Evolutionary conservation across 1,139 yeast genomes (phyloP).

Genomic region (Protomyces macrosporus): DNA sequence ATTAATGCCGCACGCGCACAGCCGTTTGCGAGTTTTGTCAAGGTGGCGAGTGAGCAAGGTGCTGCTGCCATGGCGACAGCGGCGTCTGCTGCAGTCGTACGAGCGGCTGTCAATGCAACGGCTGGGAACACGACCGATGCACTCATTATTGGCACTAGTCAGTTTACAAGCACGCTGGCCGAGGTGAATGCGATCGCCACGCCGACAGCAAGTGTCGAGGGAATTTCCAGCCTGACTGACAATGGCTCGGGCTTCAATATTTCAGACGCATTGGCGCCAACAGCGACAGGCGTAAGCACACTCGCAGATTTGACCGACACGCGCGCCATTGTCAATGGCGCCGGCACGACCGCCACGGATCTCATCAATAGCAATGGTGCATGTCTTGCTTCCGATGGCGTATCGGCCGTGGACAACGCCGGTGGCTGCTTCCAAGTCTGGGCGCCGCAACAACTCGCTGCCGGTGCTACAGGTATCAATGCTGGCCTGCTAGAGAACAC

Average conservation of each 20-base stretch:
- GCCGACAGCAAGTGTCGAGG: not conserved
- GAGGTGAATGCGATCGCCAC: not conserved
- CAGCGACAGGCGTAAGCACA: too few relatives aligned
- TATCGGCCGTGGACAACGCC: not conserved
- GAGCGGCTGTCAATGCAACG: not conserved
- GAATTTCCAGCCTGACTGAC: too few relatives aligned
- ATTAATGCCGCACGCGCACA: not conserved
- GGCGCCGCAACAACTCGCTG: not conserved
- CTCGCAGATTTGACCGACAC: too few relatives aligned
- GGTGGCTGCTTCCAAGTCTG: not conserved
- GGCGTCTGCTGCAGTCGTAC: not conserved
- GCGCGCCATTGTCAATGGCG: not conserved
- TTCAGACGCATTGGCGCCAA: too few relatives aligned
- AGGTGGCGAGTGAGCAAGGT: not conserved
- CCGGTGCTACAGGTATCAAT: not conserved
- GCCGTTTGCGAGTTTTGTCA: not conserved
- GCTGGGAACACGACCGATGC: not conserved
- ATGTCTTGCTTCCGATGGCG: not conserved
- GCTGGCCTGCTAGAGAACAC: too few relatives aligned
- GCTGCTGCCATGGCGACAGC: not conserved
- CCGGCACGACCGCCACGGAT: not conserved
- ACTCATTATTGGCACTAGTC: not conserved
- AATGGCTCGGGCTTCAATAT: too few relatives aligned
- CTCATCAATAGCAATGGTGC: not conserved
- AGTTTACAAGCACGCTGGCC: not conserved